Percentiles rank a stretch among this genome's conserved stretches.
Evolutionary conservation across 2,329 filamentous ascomycete genomes (phyloP).

Genomic region (Cordyceps pruinosa): DNA sequence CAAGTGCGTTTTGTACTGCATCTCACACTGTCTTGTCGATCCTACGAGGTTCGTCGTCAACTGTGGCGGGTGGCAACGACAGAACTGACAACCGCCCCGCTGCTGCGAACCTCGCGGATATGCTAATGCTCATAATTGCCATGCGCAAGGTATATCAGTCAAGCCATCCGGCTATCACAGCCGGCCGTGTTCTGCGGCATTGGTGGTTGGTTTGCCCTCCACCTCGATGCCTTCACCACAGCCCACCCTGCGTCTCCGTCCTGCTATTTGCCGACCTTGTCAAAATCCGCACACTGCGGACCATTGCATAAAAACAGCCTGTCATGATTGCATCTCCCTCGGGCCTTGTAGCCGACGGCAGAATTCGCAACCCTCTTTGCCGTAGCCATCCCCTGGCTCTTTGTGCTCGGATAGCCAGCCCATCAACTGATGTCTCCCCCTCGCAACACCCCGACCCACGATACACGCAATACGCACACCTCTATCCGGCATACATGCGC

Average conservation of each 20-base stretch:
- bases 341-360: not conserved
- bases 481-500: not conserved
- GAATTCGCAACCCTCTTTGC: not conserved
- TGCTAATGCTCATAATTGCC: not conserved
- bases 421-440: not conserved
- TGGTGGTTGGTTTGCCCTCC: not conserved
- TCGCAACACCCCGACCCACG: not conserved
- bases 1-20: not conserved
- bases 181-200: not conserved
- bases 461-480: not conserved
- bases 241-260: not conserved
- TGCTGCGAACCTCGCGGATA: not conserved
- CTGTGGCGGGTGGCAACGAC: slow-evolving; percentile 5
- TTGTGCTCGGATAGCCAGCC: too few species aligned
- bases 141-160: not conserved
- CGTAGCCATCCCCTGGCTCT: too few species aligned
- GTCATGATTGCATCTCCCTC: too few species aligned
- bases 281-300: not conserved
- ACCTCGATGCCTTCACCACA: not conserved
- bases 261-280: not conserved
- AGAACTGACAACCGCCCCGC: slow-evolving; percentile 6
- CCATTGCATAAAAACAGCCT: not conserved
- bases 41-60: too few species aligned
- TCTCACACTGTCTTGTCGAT: not conserved
- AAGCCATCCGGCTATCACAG: not conserved